Percentiles rank a stretch among this genome's conserved stretches.
phyloP scores from a whole-genome alignment of 345 rosid genomes.

The Corymbia maculata region DNA sequence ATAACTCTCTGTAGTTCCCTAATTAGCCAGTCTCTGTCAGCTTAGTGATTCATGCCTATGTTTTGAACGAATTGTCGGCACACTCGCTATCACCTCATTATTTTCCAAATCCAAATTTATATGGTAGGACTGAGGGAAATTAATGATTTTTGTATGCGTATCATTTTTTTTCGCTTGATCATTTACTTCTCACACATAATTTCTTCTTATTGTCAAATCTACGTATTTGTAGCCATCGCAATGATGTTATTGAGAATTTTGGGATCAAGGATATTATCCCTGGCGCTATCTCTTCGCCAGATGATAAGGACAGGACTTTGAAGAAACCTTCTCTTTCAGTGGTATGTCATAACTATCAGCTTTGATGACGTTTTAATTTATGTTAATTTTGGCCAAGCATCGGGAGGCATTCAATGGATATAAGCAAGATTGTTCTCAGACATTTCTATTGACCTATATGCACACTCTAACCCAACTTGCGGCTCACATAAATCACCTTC shows the following conservation, averaged over 20 bases:
- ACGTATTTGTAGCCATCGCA: neutral
- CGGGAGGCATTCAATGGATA: neutral
- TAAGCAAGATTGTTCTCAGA: neutral
- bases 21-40: neutral
- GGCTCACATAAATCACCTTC: neutral
- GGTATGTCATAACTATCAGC: slow-evolving; percentile 3
- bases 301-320: neutral
- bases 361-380: neutral
- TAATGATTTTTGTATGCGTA: neutral
- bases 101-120: neutral
- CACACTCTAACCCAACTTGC: neutral
- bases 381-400: neutral
- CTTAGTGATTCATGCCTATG: neutral
- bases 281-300: neutral
- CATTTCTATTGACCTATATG: neutral
- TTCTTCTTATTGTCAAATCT: neutral
- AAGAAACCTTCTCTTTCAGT: neutral
- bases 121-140: neutral
- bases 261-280: neutral
- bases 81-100: neutral
- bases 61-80: neutral
- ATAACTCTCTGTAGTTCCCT: neutral
- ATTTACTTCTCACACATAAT: neutral
- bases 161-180: neutral
- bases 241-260: neutral